Evolutionary conservation across 257 asterid species (phyloP).

Genomic region (Nicotiana undulata): DNA sequence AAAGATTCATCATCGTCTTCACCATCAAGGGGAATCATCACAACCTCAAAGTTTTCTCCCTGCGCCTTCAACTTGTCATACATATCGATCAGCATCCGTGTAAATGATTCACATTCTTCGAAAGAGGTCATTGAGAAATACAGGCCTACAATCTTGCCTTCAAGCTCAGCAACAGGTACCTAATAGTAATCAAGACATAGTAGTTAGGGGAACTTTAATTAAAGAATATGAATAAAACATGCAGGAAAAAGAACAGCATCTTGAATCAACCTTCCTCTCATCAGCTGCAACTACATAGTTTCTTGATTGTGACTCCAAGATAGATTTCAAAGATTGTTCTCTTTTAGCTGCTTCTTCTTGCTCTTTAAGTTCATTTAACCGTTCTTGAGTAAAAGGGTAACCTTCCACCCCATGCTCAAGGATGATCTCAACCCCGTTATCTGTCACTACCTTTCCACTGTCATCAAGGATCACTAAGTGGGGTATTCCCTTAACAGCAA

Average conservation of each 20-base stretch:
- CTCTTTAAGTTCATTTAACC: slow-evolving; percentile 36
- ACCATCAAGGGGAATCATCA: slow-evolving; percentile 72
- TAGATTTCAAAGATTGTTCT: slow-evolving; percentile 59
- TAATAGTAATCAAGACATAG: slow-evolving; percentile 11
- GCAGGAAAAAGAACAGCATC: neutral
- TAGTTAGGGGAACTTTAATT: neutral
- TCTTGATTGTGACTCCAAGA: slow-evolving; percentile 45
- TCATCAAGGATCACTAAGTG: slow-evolving; percentile 59
- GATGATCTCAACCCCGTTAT: slow-evolving; percentile 42
- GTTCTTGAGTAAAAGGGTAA: slow-evolving; percentile 58
- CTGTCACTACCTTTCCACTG: slow-evolving; percentile 44
- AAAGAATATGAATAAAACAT: neutral
- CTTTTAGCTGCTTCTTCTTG: slow-evolving; percentile 56
- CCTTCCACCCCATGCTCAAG: slow-evolving; percentile 59
- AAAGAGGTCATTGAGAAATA: slow-evolving; percentile 43
- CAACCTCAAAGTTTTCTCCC: slow-evolving; percentile 62
- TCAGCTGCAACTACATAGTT: slow-evolving; percentile 59
- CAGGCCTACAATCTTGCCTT: slow-evolving; percentile 70
- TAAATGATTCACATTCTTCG: slow-evolving; percentile 33
- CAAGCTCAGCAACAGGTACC: slow-evolving; percentile 68
- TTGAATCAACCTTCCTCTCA: slow-evolving; percentile 50
- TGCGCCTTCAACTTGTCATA: slow-evolving; percentile 44
- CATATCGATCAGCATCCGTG: slow-evolving; percentile 39
- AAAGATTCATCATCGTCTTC: slow-evolving; percentile 50
- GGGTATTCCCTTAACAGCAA: slow-evolving; percentile 65